A percentile compares a stretch with the other conserved stretches of the same genome.
These are phyloP conservation scores for Glycine latifolia DNA, from an alignment of 306 rosid genomes.

Conservation along the genomic window DNA sequence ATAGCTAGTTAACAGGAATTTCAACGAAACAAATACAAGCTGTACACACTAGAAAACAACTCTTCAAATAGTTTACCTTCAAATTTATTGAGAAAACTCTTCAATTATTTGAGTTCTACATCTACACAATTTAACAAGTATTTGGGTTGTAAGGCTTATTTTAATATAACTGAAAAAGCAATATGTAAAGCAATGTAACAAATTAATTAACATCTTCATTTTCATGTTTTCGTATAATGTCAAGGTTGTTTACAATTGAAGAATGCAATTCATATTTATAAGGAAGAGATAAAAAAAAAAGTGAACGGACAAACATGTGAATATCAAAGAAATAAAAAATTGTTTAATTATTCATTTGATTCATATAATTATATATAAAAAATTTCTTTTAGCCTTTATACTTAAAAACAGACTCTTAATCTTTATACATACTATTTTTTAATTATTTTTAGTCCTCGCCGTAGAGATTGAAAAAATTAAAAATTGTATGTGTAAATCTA, in stretches of 20 bases:
- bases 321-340: not conserved
- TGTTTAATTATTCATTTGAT: too few relatives aligned
- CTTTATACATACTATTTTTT: too few relatives aligned
- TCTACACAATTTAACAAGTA: not conserved
- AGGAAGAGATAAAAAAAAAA: not conserved
- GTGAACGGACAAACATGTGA: not conserved
- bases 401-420: too few relatives aligned
- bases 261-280: not conserved
- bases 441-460: too few relatives aligned
- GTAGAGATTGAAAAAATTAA: too few relatives aligned
- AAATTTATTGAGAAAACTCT: constrained; percentile 10
- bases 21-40: not conserved
- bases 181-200: not conserved
- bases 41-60: not conserved
- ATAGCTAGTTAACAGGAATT: not conserved
- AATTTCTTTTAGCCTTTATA: too few relatives aligned
- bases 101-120: not conserved
- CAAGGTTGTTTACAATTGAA: not conserved
- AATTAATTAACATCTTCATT: not conserved
- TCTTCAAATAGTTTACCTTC: not conserved
- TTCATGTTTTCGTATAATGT: not conserved
- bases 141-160: not conserved
- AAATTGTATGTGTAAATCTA: too few relatives aligned
- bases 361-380: too few relatives aligned
- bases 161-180: not conserved